Conservation (phyloP, 495 filamentous ascomycete genomes). For the Xanthoparmelia taractica region DNA sequence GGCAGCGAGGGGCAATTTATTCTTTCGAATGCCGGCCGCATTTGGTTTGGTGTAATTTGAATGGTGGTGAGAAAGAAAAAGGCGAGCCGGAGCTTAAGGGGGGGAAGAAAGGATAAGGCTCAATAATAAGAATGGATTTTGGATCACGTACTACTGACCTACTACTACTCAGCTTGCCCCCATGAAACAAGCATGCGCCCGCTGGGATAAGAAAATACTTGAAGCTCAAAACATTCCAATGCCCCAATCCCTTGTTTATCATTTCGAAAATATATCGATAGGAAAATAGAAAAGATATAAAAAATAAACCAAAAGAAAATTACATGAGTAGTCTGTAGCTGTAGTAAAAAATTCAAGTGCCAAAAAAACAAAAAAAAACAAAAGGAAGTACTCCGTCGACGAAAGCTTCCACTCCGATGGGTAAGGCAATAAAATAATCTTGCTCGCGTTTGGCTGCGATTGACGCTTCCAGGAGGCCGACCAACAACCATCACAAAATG, state of each 20-base stretch:
- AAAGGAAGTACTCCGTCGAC: slow-evolving; percentile 5
- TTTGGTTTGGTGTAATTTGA: slow-evolving; percentile 2
- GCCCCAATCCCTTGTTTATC: not conserved
- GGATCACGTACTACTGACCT: not conserved
- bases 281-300: not conserved
- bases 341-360: not conserved
- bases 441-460: slow-evolving; percentile 15
- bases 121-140: slow-evolving; percentile 3
- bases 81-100: slow-evolving; percentile 5
- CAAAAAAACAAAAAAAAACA: too few species aligned
- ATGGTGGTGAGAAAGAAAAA: not conserved
- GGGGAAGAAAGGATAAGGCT: not conserved
- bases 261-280: too few species aligned
- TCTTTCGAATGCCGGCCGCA: not conserved
- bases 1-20: slow-evolving; percentile 7
- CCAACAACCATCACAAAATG: slow-evolving; percentile 17
- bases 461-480: slow-evolving; percentile 16
- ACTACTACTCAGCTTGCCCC: not conserved
- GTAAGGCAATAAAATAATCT: not conserved
- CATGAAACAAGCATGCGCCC: slow-evolving; percentile 18
- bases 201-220: too few species aligned
- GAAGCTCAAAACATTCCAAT: too few species aligned
- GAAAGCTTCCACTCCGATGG: slow-evolving; percentile 6
- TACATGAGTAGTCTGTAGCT: not conserved
- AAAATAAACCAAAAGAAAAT: not conserved